These are phyloP conservation scores for Leishmania braziliensis DNA, from an alignment of 208 protist species.

Conservation along the genomic window DNA sequence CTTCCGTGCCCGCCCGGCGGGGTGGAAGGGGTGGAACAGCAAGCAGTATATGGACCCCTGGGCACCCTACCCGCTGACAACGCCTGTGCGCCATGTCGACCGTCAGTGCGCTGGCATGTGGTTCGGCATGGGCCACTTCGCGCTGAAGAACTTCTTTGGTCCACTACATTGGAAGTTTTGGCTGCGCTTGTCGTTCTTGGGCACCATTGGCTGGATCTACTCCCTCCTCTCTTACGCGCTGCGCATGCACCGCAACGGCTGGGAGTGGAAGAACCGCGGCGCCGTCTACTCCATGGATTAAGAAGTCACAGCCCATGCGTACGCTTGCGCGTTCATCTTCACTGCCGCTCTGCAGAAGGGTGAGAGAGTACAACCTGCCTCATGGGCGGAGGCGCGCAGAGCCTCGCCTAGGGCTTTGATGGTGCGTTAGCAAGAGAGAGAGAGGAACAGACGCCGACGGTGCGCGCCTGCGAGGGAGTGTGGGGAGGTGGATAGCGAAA, in stretches of 20 bases:
- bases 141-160: conserved; percentile 83
- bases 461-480: neutral
- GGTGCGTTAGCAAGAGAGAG: neutral
- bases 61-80: conserved; percentile 63
- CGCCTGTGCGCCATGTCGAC: conserved; percentile 76
- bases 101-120: conserved; percentile 61
- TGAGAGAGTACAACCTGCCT: neutral
- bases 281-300: conserved; percentile 86
- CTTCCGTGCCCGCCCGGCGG: conserved; percentile 71
- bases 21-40: conserved; percentile 83
- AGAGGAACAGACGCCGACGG: neutral
- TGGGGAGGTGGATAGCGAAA: neutral
- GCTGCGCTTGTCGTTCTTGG: conserved; percentile 59
- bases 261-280: conserved; percentile 89
- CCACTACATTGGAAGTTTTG: conserved; percentile 71
- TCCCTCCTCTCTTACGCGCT: conserved; percentile 57
- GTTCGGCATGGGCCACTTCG: conserved; percentile 87
- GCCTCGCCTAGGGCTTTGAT: neutral
- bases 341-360: neutral
- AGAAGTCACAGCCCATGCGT: neutral
- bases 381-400: neutral
- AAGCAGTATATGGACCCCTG: conserved; percentile 71
- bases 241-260: conserved; percentile 86
- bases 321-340: neutral
- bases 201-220: conserved; percentile 47